Evolutionary conservation across 2,329 filamentous ascomycete genomes (phyloP).

Genomic region (Fusarium bulbicola): DNA sequence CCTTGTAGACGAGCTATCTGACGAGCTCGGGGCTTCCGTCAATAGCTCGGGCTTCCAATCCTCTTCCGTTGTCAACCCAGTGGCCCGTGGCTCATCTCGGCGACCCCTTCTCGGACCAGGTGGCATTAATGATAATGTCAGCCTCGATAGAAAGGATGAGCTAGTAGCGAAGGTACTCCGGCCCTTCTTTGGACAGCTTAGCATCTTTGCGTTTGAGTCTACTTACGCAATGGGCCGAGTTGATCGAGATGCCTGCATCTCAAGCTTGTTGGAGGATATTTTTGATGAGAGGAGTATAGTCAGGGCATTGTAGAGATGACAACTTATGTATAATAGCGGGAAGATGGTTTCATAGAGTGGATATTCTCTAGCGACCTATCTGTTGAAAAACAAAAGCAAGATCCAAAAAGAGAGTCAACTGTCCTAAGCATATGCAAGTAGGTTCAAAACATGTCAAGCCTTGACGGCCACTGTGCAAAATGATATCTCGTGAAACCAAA

Average conservation of each 20-base stretch:
- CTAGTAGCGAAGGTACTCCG: conserved; percentile 80
- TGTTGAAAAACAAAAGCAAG: background rate
- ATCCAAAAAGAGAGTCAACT: background rate
- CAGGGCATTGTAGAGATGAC: conserved; percentile 58
- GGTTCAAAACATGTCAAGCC: background rate
- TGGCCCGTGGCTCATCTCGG: conserved; percentile 49
- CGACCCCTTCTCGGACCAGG: conserved; percentile 62
- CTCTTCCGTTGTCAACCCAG: conserved; percentile 51
- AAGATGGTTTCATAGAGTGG: conserved; percentile 22
- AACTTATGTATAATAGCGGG: background rate
- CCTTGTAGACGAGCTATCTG: conserved; percentile 84
- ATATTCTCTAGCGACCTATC: conserved; percentile 17
- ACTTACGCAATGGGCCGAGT: conserved; percentile 84
- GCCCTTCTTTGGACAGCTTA: conserved; percentile 91
- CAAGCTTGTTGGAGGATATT: conserved; percentile 74
- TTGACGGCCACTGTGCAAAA: background rate
- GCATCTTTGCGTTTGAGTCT: conserved; percentile 92
- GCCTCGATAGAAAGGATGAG: conserved; percentile 70
- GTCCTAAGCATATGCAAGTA: background rate
- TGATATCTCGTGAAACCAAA: background rate
- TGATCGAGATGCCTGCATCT: conserved; percentile 71
- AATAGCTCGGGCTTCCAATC: conserved; percentile 46
- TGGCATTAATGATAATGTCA: conserved; percentile 64
- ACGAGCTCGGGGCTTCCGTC: conserved; percentile 68
- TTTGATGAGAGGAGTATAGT: conserved; percentile 81